These are phyloP conservation scores for Allium cepa DNA, from an alignment of 106 monocot species.

Conservation along the genomic window DNA sequence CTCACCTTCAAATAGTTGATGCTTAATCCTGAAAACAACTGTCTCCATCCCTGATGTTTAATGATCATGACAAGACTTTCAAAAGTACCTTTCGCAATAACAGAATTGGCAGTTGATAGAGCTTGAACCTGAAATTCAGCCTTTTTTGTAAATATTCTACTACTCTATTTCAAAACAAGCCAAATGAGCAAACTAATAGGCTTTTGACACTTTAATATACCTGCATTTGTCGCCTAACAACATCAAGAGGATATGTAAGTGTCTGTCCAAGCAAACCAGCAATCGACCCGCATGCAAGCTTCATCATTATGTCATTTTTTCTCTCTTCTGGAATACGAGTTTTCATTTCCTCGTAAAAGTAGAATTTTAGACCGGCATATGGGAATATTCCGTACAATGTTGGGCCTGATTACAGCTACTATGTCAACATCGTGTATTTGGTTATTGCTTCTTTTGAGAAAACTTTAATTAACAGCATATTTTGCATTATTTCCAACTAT, in stretches of 20 bases:
- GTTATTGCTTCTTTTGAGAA: too few relatives aligned
- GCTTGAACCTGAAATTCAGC: constrained; percentile 49
- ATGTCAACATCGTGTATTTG: background rate
- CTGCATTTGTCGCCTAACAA: constrained; percentile 98
- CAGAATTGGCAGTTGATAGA: constrained; percentile 24
- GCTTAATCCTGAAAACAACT: constrained; percentile 81
- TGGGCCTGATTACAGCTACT: constrained; percentile 40
- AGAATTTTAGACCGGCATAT: constrained; percentile 92
- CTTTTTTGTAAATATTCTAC: too few relatives aligned
- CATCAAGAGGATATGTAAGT: constrained; percentile 94
- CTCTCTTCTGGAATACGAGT: constrained; percentile 58
- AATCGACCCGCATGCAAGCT: constrained; percentile 81
- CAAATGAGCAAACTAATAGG: too few relatives aligned
- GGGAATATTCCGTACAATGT: constrained; percentile 91
- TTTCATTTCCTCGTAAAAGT: constrained; percentile 93
- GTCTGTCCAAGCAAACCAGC: constrained; percentile 92
- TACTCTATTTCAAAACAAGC: too few relatives aligned
- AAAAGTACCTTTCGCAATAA: constrained; percentile 44
- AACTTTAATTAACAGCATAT: too few relatives aligned
- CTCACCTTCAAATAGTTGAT: constrained; percentile 91
- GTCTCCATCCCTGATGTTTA: constrained; percentile 69
- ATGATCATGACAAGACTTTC: constrained; percentile 45
- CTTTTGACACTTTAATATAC: constrained; percentile 15
- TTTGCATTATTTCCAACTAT: too few relatives aligned
- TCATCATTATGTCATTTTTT: constrained; percentile 45